phyloP scores from a whole-genome alignment of 805 yeast species.

The Lipomyces starkeyi region DNA sequence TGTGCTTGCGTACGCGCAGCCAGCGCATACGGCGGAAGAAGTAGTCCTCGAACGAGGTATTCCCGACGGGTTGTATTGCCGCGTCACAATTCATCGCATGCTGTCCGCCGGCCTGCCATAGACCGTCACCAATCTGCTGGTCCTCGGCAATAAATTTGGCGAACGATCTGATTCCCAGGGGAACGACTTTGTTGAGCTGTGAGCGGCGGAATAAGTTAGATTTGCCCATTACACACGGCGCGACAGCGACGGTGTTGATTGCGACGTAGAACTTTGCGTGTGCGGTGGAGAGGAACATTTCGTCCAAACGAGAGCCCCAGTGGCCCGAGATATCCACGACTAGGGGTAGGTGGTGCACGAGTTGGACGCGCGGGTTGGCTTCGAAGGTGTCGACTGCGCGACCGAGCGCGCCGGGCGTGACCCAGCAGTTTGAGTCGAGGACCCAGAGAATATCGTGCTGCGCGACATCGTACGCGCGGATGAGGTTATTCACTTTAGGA shows the following conservation, averaged over 20 bases:
- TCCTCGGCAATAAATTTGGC: conserved; percentile 89
- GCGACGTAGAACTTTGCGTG: conserved; percentile 86
- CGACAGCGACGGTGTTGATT: conserved; percentile 72
- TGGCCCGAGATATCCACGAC: conserved; percentile 49
- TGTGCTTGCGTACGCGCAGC: conserved; percentile 84
- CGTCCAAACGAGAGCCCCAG: conserved; percentile 76
- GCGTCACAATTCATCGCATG: conserved; percentile 81
- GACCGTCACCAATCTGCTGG: conserved; percentile 85
- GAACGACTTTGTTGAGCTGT: conserved; percentile 51
- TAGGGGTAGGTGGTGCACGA: conserved; percentile 84
- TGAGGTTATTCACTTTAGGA: conserved; percentile 85
- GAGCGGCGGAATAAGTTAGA: conserved; percentile 77
- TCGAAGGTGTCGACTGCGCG: conserved; percentile 63
- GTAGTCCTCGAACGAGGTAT: conserved; percentile 58
- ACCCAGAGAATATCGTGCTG: conserved; percentile 80
- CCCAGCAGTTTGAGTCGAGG: conserved; percentile 86
- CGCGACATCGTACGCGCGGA: conserved; percentile 77
- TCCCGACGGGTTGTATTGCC: conserved; percentile 72
- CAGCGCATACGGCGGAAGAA: conserved; percentile 75
- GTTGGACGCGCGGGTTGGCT: conserved; percentile 51
- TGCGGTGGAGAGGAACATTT: conserved; percentile 81
- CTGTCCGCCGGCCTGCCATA: conserved; percentile 72
- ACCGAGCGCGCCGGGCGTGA: conserved; percentile 63
- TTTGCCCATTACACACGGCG: conserved; percentile 92
- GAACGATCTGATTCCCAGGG: conserved; percentile 67